Evolutionary conservation across 805 yeast genomes (phyloP).

Genomic region (Blastobotrys parvus): DNA sequence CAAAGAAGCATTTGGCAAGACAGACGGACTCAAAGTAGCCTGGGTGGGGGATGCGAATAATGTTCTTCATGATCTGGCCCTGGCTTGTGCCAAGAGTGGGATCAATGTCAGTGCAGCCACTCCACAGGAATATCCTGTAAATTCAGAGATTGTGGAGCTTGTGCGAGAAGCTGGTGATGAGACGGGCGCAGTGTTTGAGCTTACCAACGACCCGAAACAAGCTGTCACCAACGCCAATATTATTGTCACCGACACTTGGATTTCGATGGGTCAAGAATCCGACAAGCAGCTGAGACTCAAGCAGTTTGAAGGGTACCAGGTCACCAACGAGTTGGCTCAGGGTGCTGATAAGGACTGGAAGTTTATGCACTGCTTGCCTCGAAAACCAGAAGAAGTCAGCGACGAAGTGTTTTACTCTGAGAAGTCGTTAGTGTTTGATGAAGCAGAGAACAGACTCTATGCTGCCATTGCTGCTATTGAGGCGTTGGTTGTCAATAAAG

Average conservation of each 20-base stretch:
- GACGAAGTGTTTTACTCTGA: constrained; percentile 88
- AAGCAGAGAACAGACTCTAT: constrained; percentile 92
- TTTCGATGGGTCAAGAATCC: constrained; percentile 95
- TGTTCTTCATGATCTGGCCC: constrained; percentile 85
- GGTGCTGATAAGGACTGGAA: constrained; percentile 61
- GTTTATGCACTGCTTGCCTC: constrained; percentile 97
- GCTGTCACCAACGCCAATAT: constrained; percentile 73
- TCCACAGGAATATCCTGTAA: constrained; percentile 66
- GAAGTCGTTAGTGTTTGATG: constrained; percentile 80
- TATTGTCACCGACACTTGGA: constrained; percentile 92
- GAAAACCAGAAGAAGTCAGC: constrained; percentile 88
- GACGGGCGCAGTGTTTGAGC: constrained; percentile 45
- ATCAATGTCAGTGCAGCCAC: constrained; percentile 79
- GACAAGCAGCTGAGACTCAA: constrained; percentile 63
- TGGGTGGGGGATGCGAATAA: constrained; percentile 98
- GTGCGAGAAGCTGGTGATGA: constrained; percentile 47
- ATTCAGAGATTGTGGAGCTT: constrained; percentile 40
- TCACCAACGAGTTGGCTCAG: constrained; percentile 54
- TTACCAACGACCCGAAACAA: constrained; percentile 62
- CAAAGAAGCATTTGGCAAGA: constrained; percentile 57
- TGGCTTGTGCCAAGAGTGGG: constrained; percentile 79
- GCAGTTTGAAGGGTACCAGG: constrained; percentile 83
- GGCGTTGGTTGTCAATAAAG: constrained; percentile 79
- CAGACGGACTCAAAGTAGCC: constrained; percentile 57
- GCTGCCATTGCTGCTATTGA: constrained; percentile 95